These are phyloP conservation scores for Nasturtium officinale DNA, from an alignment of 345 rosid species.

Conservation along the genomic window DNA sequence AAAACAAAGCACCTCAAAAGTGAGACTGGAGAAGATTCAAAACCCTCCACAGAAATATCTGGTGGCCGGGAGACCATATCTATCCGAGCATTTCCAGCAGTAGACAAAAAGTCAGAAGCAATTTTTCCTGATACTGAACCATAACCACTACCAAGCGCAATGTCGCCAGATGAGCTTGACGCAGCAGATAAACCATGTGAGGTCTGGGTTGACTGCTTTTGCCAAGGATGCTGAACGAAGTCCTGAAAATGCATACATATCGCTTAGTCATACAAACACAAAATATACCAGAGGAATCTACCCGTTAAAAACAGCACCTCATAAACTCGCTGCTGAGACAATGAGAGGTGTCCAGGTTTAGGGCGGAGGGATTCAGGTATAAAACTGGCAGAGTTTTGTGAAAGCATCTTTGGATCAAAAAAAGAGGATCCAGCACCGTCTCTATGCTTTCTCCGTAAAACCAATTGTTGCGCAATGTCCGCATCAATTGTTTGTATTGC, in stretches of 20 bases:
- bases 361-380: slow-evolving; percentile 94
- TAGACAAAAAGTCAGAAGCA: slow-evolving; percentile 54
- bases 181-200: slow-evolving; percentile 60
- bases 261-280: slow-evolving; percentile 20
- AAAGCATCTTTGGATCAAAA: slow-evolving; percentile 71
- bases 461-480: slow-evolving; percentile 80
- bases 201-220: slow-evolving; percentile 76
- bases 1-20: slow-evolving; percentile 55
- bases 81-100: slow-evolving; percentile 52
- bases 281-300: slow-evolving; percentile 18
- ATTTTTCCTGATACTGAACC: slow-evolving; percentile 60
- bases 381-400: slow-evolving; percentile 73
- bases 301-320: slow-evolving; percentile 56
- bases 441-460: slow-evolving; percentile 83
- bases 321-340: slow-evolving; percentile 92
- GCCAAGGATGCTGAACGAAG: slow-evolving; percentile 96
- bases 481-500: slow-evolving; percentile 91
- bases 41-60: slow-evolving; percentile 64
- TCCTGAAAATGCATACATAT: slow-evolving; percentile 54
- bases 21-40: slow-evolving; percentile 59
- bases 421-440: slow-evolving; percentile 69
- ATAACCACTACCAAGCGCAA: slow-evolving; percentile 52
- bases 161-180: slow-evolving; percentile 58
- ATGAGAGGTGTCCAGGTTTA: slow-evolving; percentile 85
- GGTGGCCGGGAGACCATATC: slow-evolving; percentile 60